Conservation (phyloP, 345 rosid genomes). For the Hypericum androsaemum region DNA sequence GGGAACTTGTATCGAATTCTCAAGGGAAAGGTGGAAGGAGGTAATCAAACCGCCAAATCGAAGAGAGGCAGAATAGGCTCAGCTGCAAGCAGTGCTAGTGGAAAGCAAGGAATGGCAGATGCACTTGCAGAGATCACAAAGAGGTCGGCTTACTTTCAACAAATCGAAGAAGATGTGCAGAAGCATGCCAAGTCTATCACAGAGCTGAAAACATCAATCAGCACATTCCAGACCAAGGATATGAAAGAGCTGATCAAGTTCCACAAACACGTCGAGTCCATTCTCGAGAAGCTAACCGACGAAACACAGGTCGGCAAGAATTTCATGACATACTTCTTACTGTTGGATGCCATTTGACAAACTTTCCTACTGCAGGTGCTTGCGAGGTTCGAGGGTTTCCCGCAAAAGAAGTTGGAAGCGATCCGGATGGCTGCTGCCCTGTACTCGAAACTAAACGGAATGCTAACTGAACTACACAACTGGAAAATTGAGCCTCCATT, state of each 20-base stretch:
- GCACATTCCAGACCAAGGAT: neutral
- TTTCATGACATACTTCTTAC: too few species aligned
- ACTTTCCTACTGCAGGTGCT: slow-evolving; percentile 10
- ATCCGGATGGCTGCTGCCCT: slow-evolving; percentile 15
- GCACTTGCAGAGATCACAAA: slow-evolving; percentile 8
- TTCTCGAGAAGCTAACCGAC: slow-evolving; percentile 1
- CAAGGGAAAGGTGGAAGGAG: slow-evolving; percentile 8
- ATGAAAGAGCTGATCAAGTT: slow-evolving; percentile 7
- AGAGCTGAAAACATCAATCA: slow-evolving; percentile 2
- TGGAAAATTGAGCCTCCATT: slow-evolving; percentile 12
- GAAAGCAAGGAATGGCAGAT: slow-evolving; percentile 9
- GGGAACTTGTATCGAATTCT: slow-evolving; percentile 5
- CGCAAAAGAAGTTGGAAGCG: slow-evolving; percentile 18
- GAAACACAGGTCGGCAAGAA: slow-evolving; percentile 9
- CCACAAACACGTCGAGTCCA: neutral
- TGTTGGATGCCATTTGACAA: too few species aligned
- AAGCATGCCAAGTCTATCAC: neutral
- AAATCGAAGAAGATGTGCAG: slow-evolving; percentile 1
- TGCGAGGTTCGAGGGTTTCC: slow-evolving; percentile 18
- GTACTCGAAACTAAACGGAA: slow-evolving; percentile 11
- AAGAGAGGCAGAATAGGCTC: neutral
- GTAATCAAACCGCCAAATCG: neutral
- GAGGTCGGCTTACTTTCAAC: neutral
- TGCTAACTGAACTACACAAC: slow-evolving; percentile 6
- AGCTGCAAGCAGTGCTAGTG: slow-evolving; percentile 2